Evolutionary conservation across 2,329 filamentous ascomycete species (phyloP).

Genomic region (Hypoxylon sp.): DNA sequence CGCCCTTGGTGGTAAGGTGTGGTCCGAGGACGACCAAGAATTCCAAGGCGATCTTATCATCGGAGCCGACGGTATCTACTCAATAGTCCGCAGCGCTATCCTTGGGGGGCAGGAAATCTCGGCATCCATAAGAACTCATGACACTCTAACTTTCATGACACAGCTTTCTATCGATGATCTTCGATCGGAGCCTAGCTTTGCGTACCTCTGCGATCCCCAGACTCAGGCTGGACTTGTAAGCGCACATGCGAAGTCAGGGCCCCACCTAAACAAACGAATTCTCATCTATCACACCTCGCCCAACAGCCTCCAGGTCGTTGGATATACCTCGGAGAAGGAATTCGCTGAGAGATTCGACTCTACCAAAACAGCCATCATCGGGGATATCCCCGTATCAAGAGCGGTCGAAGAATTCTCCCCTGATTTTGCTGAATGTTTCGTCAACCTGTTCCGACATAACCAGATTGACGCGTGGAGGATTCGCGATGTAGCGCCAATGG

Average conservation of each 20-base stretch:
- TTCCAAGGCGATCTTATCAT: conserved; percentile 47
- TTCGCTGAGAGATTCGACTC: conserved; percentile 43
- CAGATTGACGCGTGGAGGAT: conserved; percentile 46
- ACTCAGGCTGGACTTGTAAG: conserved; percentile 41
- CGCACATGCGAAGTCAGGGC: conserved; percentile 29
- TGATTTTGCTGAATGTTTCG: conserved; percentile 38
- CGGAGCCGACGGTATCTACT: conserved; percentile 50
- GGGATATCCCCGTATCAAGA: conserved; percentile 36
- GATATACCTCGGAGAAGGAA: conserved; percentile 45
- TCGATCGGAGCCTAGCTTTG: conserved; percentile 36
- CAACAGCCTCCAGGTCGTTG: conserved; percentile 41
- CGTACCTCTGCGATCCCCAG: conserved; percentile 40
- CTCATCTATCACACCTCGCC: conserved; percentile 45
- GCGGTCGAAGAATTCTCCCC: conserved; percentile 41
- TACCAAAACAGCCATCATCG: conserved; percentile 44
- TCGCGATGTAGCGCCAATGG: conserved; percentile 44
- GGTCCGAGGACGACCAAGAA: conserved; percentile 42
- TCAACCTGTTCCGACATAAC: conserved; percentile 39
- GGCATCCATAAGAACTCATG: conserved; percentile 25
- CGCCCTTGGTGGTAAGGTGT: conserved; percentile 40
- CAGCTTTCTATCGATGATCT: conserved; percentile 40
- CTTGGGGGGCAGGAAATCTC: conserved; percentile 28
- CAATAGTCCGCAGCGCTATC: conserved; percentile 37
- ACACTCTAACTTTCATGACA: conserved; percentile 44
- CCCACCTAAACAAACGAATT: conserved; percentile 39